Base-by-base conservation (phyloP, 1,284 basidiomycete genomes). In the Neonothopanus nambi region DNA sequence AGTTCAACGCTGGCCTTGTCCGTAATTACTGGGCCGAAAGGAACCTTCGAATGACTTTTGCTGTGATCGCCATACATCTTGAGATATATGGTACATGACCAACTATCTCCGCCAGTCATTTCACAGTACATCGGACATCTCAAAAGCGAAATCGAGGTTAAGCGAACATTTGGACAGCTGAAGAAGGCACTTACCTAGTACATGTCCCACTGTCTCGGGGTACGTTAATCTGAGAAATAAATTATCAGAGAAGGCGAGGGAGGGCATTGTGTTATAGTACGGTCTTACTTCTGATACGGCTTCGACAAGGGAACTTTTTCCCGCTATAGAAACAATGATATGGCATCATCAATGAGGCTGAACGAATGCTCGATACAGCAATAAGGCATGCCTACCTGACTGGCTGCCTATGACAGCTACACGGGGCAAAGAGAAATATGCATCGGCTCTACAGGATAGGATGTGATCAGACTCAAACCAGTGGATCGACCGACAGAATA, bases 61-160 rank as follows among this genome's bases (percentile, higher is more conserved):
- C 60, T 50, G 0, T 47, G 48, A 48, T 75, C 70, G n/a, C 70
- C 70, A 30, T 73, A 70, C 37, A 70, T 68, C 6, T 75, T 74
- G 8, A 85, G 67, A 28, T 69, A 71, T 33, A 86, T 74, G 3
- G 42, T 66, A 68, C 84, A 86, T 0, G 71, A 71, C 83, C 84
- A 86, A 0, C 68, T 51, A 0, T 67, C 62, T 2, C 62, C 63
- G 44, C 69, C 73, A 0, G 75, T 73, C 70, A 84, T 75, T 0
- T 71, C 71, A 51, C 80, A 81, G 51, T 83, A 78, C 73, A 78
- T 81, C 0, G 82, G 82, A 53, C 82, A 84, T 44, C 82, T 84
- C 49, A 51, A 51, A 41, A 36, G 43, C 41, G 3, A 23, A 21
- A 45, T 8, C 43, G 33, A 38, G 11, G 15, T 18, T 5, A 21